Evolutionary conservation across 805 yeast genomes (phyloP).

Genomic region (Pichia sporocuriosa): DNA sequence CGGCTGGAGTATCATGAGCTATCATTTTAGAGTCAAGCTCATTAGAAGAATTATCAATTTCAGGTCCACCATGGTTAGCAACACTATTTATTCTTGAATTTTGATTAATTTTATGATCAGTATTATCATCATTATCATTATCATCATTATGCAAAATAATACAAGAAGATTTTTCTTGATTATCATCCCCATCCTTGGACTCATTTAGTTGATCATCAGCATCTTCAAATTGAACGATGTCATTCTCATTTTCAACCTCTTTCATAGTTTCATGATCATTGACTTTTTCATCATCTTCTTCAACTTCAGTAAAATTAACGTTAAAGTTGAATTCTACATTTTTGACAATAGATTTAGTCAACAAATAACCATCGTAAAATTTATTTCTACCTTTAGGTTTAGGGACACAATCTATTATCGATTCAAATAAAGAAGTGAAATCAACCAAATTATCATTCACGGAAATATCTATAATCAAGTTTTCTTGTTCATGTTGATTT

Average conservation of each 20-base stretch:
- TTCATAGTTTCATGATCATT: not conserved
- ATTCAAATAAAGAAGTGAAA: constrained; percentile 17
- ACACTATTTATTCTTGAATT: too few species aligned
- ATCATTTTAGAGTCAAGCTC: not conserved
- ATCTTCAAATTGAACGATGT: not conserved
- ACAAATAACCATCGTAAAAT: constrained; percentile 44
- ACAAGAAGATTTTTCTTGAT: too few species aligned
- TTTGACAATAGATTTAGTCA: constrained; percentile 44
- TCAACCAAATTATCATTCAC: constrained; percentile 14
- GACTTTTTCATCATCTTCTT: not conserved
- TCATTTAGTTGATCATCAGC: too few species aligned
- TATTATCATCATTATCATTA: too few species aligned
- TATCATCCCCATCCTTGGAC: too few species aligned
- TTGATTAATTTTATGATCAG: too few species aligned
- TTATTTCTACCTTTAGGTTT: constrained; percentile 38
- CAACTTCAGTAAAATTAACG: constrained; percentile 8
- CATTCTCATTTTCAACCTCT: constrained; percentile 9
- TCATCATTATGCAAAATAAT: too few species aligned
- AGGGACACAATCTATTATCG: constrained; percentile 26
- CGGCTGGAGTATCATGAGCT: not conserved
- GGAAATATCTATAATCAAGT: constrained; percentile 13
- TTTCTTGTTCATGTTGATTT: constrained; percentile 7
- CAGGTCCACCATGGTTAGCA: too few species aligned
- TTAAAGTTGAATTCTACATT: constrained; percentile 31
- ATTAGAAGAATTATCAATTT: not conserved